Evolutionary conservation across 805 yeast species (phyloP).

Genomic region (Candida bentonensis): DNA sequence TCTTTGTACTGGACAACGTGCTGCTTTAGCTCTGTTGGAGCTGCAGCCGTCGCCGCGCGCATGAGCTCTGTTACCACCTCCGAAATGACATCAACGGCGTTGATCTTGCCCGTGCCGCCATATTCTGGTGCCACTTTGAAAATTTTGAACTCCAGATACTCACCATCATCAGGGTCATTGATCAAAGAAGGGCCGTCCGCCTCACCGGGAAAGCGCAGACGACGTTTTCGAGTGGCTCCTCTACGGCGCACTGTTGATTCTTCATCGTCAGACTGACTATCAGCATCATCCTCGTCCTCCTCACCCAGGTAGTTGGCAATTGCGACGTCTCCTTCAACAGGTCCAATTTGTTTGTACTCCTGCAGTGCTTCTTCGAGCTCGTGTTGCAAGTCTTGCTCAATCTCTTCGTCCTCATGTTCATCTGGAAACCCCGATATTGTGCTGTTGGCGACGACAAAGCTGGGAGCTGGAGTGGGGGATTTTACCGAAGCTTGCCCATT

Average conservation of each 20-base stretch:
- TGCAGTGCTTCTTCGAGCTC: not conserved
- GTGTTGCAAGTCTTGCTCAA: not conserved
- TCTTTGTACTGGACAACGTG: slow-evolving; percentile 5
- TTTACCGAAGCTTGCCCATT: too few relatives aligned
- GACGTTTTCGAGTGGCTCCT: not conserved
- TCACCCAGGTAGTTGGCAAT: not conserved
- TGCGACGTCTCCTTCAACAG: not conserved
- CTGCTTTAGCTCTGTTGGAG: slow-evolving; percentile 1
- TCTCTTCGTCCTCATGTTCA: not conserved
- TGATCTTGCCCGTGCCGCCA: slow-evolving; percentile 10
- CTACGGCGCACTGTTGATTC: not conserved
- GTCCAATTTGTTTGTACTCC: not conserved
- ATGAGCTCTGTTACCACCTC: slow-evolving; percentile 6
- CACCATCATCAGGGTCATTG: slow-evolving; percentile 2
- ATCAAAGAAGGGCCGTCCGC: not conserved
- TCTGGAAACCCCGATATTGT: not conserved
- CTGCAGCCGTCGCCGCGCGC: slow-evolving; percentile 2
- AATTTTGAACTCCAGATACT: slow-evolving; percentile 1
- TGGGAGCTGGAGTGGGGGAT: not conserved
- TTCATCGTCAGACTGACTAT: not conserved
- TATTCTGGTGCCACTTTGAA: slow-evolving; percentile 8
- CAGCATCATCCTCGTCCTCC: not conserved
- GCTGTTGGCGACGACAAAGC: not conserved
- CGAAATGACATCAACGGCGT: slow-evolving; percentile 10
- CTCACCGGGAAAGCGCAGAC: not conserved